Evolutionary conservation across 495 filamentous ascomycete genomes (phyloP), one percentile per base, ranked within the genome.

Genomic region (Penicillium waksmanii): DNA sequence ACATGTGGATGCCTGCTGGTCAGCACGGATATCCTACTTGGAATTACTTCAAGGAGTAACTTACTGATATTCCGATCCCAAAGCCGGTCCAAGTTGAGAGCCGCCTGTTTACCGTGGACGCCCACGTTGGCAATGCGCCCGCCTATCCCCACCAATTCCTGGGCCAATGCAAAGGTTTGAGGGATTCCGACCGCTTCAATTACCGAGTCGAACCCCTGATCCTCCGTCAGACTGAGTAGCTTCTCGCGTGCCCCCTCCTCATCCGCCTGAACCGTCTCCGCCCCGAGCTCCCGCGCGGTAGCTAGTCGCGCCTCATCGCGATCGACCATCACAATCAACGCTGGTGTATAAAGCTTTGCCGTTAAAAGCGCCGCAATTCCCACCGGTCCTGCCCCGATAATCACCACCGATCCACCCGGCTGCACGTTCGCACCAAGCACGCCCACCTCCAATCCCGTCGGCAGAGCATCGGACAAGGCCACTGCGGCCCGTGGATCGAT

Each of bases 121-220:
- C 83, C 82, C 13, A 84, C 75, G 62, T 80, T 83, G 9, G 81
- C 82, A 61, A 85, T 78, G 0, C 72, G 63, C 11, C 81, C 82
- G 5, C 80, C 80, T 0, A 77, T 66, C 5, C 73, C 80, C 3
- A 85, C 74, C 11, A 85, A 51, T n/a, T 73, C 64, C 63, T 83
- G 81, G 47, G 70, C 71, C 55, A 80, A 57, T 33, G 74, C 71
- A 60, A 83, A 79, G 4, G 75, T 80, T 15, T 71, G 73, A 6
- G 76, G 76, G 17, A 79, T 64, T 3, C 83, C 83, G 6, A 84
- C 83, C 5, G 77, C 80, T 63, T 85, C 83, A 51, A 85, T 80
- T 21, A 85, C 80, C 31, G 76, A 69, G 61, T 85, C 81, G 53
- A 77, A 82, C 1, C 79, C 80, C 40, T 73, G 71, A 3, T 74